phyloP scores from a whole-genome alignment of 2,329 filamentous ascomycete species.

The Scleromitrula shiraiana region DNA sequence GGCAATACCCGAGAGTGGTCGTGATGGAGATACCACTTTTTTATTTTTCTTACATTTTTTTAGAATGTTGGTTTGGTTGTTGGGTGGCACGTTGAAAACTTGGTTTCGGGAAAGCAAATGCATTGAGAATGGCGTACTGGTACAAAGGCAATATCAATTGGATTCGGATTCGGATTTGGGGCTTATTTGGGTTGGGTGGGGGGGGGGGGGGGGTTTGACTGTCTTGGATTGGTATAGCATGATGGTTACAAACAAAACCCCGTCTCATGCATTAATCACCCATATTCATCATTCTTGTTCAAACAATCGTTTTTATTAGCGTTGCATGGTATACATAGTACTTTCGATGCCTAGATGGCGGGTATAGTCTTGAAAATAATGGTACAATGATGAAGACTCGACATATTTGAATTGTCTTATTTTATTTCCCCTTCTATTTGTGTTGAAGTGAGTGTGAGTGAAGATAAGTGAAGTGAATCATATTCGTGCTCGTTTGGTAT shows the following conservation, averaged over 20 bases:
- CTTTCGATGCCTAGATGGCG: neutral
- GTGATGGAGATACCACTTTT: neutral
- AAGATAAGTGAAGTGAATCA: too few relatives aligned
- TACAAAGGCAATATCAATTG: slow-evolving; percentile 12
- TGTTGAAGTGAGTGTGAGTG: too few relatives aligned
- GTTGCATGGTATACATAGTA: slow-evolving; percentile 1
- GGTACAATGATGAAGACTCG: neutral
- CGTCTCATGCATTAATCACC: slow-evolving; percentile 3
- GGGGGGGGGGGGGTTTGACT: neutral
- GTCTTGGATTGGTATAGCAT: slow-evolving; percentile 8
- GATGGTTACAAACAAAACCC: neutral
- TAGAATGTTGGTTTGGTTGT: slow-evolving; percentile 7
- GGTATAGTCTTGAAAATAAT: neutral
- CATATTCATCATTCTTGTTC: neutral
- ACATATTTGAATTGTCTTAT: neutral
- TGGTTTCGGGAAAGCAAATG: neutral
- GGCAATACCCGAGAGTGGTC: neutral
- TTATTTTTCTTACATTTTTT: too few relatives aligned
- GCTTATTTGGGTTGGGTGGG: too few relatives aligned
- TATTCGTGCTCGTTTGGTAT: too few relatives aligned
- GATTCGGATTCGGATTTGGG: too few relatives aligned
- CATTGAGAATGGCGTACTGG: slow-evolving; percentile 8
- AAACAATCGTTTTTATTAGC: slow-evolving; percentile 8
- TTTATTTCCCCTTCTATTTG: neutral
- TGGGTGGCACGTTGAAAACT: neutral